Evolutionary conservation across 2,329 filamentous ascomycete species (phyloP), one percentile per base, ranked within the genome.

Genomic region (Fusarium multiceps): DNA sequence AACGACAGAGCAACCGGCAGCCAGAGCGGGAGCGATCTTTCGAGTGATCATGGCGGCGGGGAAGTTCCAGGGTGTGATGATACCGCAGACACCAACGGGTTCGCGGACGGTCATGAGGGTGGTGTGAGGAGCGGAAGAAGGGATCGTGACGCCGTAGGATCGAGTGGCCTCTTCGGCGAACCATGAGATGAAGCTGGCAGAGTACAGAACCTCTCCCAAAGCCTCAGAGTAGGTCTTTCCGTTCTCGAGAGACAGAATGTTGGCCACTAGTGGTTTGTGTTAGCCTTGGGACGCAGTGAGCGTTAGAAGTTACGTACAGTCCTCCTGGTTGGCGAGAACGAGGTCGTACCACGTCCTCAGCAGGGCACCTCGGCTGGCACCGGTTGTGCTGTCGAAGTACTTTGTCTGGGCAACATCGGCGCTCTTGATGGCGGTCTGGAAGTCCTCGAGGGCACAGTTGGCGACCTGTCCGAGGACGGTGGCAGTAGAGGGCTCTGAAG

Each of bases 1-100:
- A 25, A 94, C 84, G 87, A 94, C 92, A 3, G 90, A 92, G 79
- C 91, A 93, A 41, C 91, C 91, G 27, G 91, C 91, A n/a, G 91
- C 91, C 40, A 93, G 81, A 4, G 87, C 88, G 6, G 88, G 81
- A 4, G 79, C 82, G 21, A 81, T 79, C 72, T 85, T 85, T 46
- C 83, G 67, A 20, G 74, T 74, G 65, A 77, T 77, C 69, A 77
- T 76, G 61, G 75, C 71, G 37, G 72, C 74, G 23, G 74, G 73
- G 45, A 77, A 73, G 69, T 76, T 75, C 73, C 73, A 75, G 40
- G 82, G 80, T 7, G 86, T 81, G 81, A 88, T 86, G 46, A 84
- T 85, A 12, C 83, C 78, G 46, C 72, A 73, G 42, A 80, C 75
- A 48, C 78, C 78, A 20, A 80, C 69, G 18, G 78, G 78, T 65